A percentile compares a stretch with the other conserved stretches of the same genome.
Conservation (phyloP, 2,329 filamentous ascomycete genomes). For the Pestalotiopsis sp. region DNA sequence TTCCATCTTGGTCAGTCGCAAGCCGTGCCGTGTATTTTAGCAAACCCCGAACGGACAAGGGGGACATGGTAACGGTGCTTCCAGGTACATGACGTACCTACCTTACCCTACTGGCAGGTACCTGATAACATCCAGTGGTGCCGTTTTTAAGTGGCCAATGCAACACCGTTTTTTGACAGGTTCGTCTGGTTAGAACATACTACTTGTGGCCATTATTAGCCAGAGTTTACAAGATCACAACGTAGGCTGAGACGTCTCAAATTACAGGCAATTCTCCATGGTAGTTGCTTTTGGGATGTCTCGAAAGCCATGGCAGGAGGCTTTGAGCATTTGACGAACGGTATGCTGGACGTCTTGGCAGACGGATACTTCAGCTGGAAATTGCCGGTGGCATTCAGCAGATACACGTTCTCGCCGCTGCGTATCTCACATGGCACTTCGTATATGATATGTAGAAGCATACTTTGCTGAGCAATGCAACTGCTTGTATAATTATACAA, state of each 20-base stretch:
- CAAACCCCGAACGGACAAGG: neutral
- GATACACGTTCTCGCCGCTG: no score
- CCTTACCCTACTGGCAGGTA: no score
- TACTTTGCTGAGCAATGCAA: no score
- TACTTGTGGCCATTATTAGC: neutral
- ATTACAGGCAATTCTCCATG: neutral
- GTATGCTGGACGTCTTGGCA: neutral
- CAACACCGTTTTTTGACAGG: conserved; percentile 3
- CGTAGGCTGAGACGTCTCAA: neutral
- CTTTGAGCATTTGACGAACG: neutral
- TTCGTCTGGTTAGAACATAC: neutral
- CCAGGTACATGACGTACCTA: neutral
- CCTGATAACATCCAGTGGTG: neutral
- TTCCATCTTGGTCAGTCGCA: neutral
- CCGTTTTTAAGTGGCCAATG: neutral
- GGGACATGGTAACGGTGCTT: neutral
- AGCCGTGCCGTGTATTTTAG: neutral
- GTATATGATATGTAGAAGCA: no score
- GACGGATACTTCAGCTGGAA: neutral
- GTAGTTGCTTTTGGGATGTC: neutral
- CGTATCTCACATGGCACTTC: no score
- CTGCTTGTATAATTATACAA: no score
- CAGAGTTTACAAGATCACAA: neutral
- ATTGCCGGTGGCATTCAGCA: neutral
- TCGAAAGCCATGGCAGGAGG: neutral